phyloP scores from a whole-genome alignment of 495 filamentous ascomycete species.

The Hypoxylon cercidicola region DNA sequence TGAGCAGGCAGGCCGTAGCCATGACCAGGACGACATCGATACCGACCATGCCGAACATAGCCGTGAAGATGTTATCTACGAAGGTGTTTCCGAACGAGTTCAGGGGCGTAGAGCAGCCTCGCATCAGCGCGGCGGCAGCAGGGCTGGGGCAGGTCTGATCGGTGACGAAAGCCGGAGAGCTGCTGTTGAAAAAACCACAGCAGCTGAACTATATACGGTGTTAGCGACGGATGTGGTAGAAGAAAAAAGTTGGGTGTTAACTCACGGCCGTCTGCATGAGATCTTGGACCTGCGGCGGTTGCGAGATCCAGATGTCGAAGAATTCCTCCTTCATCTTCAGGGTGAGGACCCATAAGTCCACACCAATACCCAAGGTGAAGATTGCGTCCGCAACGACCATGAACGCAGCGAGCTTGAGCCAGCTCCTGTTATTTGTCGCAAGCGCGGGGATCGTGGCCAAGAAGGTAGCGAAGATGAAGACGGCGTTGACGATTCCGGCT shows the following conservation, averaged over 20 bases:
- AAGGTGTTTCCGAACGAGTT: constrained; percentile 71
- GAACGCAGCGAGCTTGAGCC: constrained; percentile 69
- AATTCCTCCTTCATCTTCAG: constrained; percentile 70
- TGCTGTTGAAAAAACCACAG: constrained; percentile 77
- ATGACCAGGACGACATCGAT: constrained; percentile 72
- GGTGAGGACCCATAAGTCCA: constrained; percentile 76
- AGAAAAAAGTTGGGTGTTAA: constrained; percentile 12
- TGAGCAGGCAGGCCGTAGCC: constrained; percentile 73
- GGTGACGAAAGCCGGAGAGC: constrained; percentile 69
- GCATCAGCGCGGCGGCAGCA: constrained; percentile 70
- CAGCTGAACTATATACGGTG: constrained; percentile 67
- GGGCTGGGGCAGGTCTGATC: constrained; percentile 70
- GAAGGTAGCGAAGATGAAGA: constrained; percentile 68
- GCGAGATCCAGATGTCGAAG: constrained; percentile 62
- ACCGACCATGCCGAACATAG: constrained; percentile 77
- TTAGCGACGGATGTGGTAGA: constrained; percentile 27
- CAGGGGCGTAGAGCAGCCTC: constrained; percentile 71
- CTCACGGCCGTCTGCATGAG: constrained; percentile 73
- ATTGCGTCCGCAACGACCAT: constrained; percentile 67
- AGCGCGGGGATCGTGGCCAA: constrained; percentile 68
- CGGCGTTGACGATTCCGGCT: constrained; percentile 74
- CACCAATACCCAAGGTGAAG: constrained; percentile 72
- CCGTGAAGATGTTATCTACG: constrained; percentile 78
- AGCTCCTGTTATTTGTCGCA: constrained; percentile 64
- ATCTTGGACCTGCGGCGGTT: constrained; percentile 62